These are phyloP conservation scores for Silene coronaria DNA, from an alignment of 179 eudicot species.

Conservation along the genomic window DNA sequence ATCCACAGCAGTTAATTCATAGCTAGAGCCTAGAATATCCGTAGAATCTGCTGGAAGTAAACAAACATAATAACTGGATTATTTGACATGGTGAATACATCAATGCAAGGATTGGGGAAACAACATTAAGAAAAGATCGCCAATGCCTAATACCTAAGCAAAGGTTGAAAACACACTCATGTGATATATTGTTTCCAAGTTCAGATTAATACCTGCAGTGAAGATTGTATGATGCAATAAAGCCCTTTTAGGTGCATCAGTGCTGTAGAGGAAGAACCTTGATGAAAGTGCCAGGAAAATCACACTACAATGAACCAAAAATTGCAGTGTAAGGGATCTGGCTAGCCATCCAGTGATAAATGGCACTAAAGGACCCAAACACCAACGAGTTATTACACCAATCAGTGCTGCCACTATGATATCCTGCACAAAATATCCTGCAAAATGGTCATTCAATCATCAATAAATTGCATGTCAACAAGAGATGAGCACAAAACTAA, in stretches of 20 bases:
- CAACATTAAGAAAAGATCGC: not conserved
- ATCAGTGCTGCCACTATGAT: constrained; percentile 58
- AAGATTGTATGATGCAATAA: constrained; percentile 70
- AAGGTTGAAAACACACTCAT: not conserved
- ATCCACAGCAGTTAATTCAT: constrained; percentile 75
- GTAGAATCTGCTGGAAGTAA: constrained; percentile 47
- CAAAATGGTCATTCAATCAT: constrained; percentile 20
- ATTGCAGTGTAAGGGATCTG: constrained; percentile 55
- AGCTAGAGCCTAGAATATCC: constrained; percentile 53
- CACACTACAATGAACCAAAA: constrained; percentile 68
- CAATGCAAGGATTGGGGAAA: not conserved
- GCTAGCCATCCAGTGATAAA: constrained; percentile 74
- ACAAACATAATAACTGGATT: constrained; percentile 18
- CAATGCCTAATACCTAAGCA: not conserved
- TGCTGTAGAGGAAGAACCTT: constrained; percentile 79
- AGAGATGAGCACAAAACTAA: not conserved
- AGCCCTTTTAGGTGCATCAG: constrained; percentile 85
- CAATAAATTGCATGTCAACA: not conserved
- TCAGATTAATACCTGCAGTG: constrained; percentile 56
- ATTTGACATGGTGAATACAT: constrained; percentile 4
- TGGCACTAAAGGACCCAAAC: constrained; percentile 86
- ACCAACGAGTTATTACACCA: constrained; percentile 81
- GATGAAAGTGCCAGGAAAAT: constrained; percentile 81
- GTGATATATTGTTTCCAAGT: not conserved
- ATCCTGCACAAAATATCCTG: constrained; percentile 86